Evolutionary conservation across 2,329 filamentous ascomycete genomes (phyloP).

Genomic region (Fusarium hainanense): DNA sequence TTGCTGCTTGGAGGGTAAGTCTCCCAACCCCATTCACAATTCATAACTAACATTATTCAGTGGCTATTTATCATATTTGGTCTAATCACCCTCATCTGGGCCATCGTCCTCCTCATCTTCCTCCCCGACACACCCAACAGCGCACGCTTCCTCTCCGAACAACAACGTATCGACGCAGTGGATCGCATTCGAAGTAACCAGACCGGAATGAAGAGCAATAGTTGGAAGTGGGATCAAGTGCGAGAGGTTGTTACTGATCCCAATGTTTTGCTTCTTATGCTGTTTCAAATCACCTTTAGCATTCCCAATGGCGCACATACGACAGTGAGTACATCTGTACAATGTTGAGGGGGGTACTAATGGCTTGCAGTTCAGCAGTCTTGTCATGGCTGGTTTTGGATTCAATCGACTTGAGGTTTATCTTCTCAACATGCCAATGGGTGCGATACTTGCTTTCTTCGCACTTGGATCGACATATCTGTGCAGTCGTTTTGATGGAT

Average conservation of each 20-base stretch:
- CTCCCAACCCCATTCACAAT: too few species aligned
- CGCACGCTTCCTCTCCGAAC: conserved; percentile 31
- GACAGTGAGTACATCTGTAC: background rate
- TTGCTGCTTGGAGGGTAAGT: conserved; percentile 36
- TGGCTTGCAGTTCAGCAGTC: conserved; percentile 33
- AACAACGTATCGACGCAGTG: conserved; percentile 27
- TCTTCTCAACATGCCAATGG: conserved; percentile 41
- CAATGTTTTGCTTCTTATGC: conserved; percentile 37
- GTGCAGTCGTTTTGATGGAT: conserved; percentile 34
- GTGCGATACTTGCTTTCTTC: conserved; percentile 34
- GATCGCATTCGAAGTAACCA: conserved; percentile 36
- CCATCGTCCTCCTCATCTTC: conserved; percentile 20
- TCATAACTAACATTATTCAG: background rate
- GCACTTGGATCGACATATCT: conserved; percentile 32
- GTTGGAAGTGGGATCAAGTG: conserved; percentile 40
- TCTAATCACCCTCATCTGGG: conserved; percentile 37
- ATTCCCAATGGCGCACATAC: conserved; percentile 40
- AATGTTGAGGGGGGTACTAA: background rate
- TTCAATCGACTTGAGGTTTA: conserved; percentile 38
- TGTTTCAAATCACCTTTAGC: conserved; percentile 34
- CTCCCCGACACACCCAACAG: conserved; percentile 33
- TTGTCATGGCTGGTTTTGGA: conserved; percentile 41
- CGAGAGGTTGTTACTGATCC: conserved; percentile 35
- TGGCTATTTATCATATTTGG: conserved; percentile 43
- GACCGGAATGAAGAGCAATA: conserved; percentile 37